Base-by-base conservation (phyloP, 2,329 filamentous ascomycete species). In the Dactylellina haptotyla region DNA sequence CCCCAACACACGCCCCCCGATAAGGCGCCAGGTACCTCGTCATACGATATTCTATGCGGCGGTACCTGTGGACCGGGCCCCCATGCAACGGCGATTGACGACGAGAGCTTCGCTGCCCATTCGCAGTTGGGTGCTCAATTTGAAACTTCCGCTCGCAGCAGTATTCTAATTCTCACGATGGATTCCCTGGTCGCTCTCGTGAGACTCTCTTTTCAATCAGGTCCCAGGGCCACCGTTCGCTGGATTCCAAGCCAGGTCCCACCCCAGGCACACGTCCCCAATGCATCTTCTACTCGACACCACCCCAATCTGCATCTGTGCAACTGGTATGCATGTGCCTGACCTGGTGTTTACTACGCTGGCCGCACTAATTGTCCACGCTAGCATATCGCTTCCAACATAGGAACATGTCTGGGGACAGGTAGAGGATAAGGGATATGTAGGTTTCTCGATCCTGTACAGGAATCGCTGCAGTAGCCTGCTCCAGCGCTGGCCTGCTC, bases 121-220 rank as follows among this genome's bases (percentile, higher is more conserved):
- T 62, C 61, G 50, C 39, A 16, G 30, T 51, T 50, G 37, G 56
- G 30, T 56, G 59, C 34, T 72, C 57, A 59, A 64, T 46, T 39
- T 63, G 66, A 64, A 64, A 64, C 66, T 59, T 64, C 66, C 66
- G 66, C 59, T 72, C 58, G 51, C 66, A 72, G 66, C 26, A 57
- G 18, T 51, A 32, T 18, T 43, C 43, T 51, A 18, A 59, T 50
- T 43, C 18, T 50, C 26, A 48, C 34, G 50, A 53, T 39, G 61
- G 26, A 16, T 14, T 45, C 37, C 59, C 39, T 18, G 41, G 18
- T 45, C 41, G 23, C 5, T 9, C 18, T 14, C 43, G 6, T 10
- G 20, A 18, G 8, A 12, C 9, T n/a, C 18, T 46, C 43, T 20
- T 9, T 20, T 46, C 20, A 20, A 46, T 46, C 16, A 50, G 46